Evolutionary conservation across 2,329 filamentous ascomycete species (phyloP), one percentile per base, ranked within the genome.

Genomic region (Aureobasidium namibiae): DNA sequence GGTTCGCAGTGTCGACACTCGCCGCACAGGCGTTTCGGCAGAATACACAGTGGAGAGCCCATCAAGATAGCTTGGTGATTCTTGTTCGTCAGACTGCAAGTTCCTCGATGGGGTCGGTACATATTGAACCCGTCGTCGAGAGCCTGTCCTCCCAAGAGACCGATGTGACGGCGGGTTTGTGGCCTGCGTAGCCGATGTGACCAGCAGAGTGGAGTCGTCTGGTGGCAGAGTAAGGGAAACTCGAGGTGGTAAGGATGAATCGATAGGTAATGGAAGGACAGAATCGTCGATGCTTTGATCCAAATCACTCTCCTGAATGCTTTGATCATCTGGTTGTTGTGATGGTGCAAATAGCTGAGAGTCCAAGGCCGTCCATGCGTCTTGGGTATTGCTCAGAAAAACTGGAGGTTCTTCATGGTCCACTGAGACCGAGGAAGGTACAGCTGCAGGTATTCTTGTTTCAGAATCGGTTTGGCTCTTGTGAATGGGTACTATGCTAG

Each of bases 331-430:
- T 3, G 29, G 29, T 10, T 13, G 6, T 11, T 57, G 58, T 9
- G 65, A 69, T 2, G 66, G 65, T 16, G 72, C 69, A 23, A 66
- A 61, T 1, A 78, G 53, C 46, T 78, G 74, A 48, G 73, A 78
- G 61, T 78, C 70, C 10, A 78, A 56, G 2, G 68, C 73, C 34
- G 68, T 65, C 41, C 68, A 68, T 16, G 73, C 76, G 24, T 74
- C 59, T 62, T 78, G 76, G 6, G 76, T 76, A 57, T 77, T 72
- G 31, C 77, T 74, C 26, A 78, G 65, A 48, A 70, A 73, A 0
- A 60, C 38, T 7, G 38, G 48, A 21, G 46, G 54, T 44, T 33
- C 48, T 18, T 31, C 46, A 14, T 24, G 23, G 1, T 48, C 26
- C 21, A 23, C 21, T 29, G 45, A 26, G 5, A 18, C 24, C 31